Evolutionary conservation across 805 yeast species (phyloP), one percentile per base, ranked within the genome.

Genomic region (Candida caryicola): DNA sequence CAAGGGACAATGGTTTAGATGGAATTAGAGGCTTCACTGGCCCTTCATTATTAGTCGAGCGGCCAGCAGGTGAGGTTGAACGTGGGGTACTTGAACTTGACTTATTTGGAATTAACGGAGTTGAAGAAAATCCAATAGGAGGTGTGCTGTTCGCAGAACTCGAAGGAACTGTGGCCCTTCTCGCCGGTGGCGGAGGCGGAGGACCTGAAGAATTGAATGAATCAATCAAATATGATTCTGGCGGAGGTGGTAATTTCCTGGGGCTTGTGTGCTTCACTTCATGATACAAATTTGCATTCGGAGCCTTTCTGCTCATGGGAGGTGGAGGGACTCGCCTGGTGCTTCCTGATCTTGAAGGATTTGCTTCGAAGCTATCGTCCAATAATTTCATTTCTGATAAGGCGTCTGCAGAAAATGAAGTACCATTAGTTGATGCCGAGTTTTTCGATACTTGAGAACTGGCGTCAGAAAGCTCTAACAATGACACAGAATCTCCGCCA

Each of bases 31-130:
- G 72, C 29, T 56, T 59, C 8, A 36, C 25, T 2, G 39, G 6
- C 12, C 34, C 38, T 6, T 12, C 29, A 17, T 17, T 12, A 15
- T 13, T 23, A n/a, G 27, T 15, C n/a, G 35, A 13, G 19, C 17
- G 18, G 13, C 19, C 25, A 10, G 36, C 36, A 16, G 40, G 31
- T 17, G 30, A 10, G 7, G 25, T 7, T 7, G 25, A 7, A 7
- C 10, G 25, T 21, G 66, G 61, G 2, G 66, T 54, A 2, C 52
- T 47, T 4, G 68, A 55, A 27, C 49, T 56, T 6, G 65, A 57
- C 33, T 64, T 49, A 16, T 61, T 60, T 4, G 73, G 73, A 15
- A 66, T 57, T 14, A 69, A 59, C 1, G 73, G 73, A 1, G 69
- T 52, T 1, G 67, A 43, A 3, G 67, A 50, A 36, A 67, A 67